Evolutionary conservation across 225 moss, liverwort and hornwort genomes (phyloP).

Genomic region (Pseudoscleropodium purum): DNA sequence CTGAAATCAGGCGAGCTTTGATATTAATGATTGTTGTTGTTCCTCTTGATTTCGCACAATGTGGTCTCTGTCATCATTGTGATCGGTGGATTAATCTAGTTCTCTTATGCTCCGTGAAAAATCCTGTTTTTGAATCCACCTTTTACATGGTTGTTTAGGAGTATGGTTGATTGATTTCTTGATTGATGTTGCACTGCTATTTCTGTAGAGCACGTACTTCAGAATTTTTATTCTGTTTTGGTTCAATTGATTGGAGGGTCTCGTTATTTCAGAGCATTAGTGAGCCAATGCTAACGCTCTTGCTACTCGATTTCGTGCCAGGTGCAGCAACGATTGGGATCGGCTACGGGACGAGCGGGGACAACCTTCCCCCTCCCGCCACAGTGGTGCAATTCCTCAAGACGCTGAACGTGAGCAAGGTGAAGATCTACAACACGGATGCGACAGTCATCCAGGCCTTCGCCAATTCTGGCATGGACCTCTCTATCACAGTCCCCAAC

Average conservation of each 20-base stretch:
- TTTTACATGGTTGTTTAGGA: neutral
- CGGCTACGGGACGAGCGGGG: constrained; percentile 38
- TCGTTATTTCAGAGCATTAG: neutral
- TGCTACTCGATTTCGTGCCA: neutral
- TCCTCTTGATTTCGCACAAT: neutral
- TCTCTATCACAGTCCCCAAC: constrained; percentile 38
- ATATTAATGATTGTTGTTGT: neutral
- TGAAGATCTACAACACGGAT: constrained; percentile 45
- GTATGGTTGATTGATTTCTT: neutral
- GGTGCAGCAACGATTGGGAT: constrained; percentile 36
- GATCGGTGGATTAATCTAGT: neutral
- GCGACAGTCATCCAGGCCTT: constrained; percentile 33
- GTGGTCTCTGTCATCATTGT: neutral
- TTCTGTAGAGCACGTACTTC: neutral
- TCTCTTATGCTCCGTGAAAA: too few species aligned
- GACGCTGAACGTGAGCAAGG: constrained; percentile 28
- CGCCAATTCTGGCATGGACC: constrained; percentile 43
- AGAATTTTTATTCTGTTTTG: neutral
- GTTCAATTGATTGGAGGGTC: neutral
- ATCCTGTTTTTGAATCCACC: neutral
- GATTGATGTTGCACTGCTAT: neutral
- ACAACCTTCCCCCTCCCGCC: constrained; percentile 32
- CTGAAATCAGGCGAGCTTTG: neutral
- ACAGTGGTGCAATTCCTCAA: constrained; percentile 38
- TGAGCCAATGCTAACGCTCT: neutral